Percentiles rank a stretch among this genome's conserved stretches.
These are phyloP conservation scores for Chaetomium sp. DNA, from an alignment of 2,329 filamentous ascomycete species.

Conservation along the genomic window DNA sequence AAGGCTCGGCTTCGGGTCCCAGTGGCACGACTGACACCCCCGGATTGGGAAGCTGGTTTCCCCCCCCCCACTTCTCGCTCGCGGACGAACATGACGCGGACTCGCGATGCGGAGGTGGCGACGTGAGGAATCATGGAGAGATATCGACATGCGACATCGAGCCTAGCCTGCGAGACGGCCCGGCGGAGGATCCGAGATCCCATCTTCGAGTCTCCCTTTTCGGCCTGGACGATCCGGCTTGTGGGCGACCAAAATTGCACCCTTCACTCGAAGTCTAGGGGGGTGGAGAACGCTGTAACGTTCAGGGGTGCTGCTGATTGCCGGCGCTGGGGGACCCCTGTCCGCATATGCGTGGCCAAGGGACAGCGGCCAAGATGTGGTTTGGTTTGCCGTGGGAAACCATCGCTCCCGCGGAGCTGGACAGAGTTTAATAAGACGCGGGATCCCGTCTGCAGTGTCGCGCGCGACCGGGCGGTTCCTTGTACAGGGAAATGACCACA, in stretches of 20 bases:
- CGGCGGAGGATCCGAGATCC: no score
- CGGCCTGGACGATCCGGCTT: not conserved
- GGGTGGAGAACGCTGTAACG: slow-evolving; percentile 14
- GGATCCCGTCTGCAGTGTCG: slow-evolving; percentile 4
- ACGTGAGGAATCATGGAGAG: no score
- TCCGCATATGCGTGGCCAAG: slow-evolving; percentile 13
- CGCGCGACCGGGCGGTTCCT: slow-evolving; percentile 14
- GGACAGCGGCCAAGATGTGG: not conserved
- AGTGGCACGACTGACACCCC: no score
- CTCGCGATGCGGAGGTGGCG: no score
- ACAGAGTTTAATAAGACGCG: slow-evolving; percentile 12
- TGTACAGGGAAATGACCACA: slow-evolving; percentile 15
- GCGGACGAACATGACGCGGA: no score
- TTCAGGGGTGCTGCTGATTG: slow-evolving; percentile 18
- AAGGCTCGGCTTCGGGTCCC: no score
- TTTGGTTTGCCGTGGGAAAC: slow-evolving; percentile 10
- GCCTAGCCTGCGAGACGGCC: no score
- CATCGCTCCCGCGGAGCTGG: slow-evolving; percentile 2
- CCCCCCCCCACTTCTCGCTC: no score
- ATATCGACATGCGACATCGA: no score
- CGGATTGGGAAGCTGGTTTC: no score
- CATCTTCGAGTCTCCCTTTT: not conserved
- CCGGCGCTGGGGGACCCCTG: slow-evolving; percentile 14
- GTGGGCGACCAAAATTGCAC: slow-evolving; percentile 12
- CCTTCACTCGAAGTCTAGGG: slow-evolving; percentile 11